Conservation (phyloP, 306 rosid genomes). For the Malus fusca region DNA sequence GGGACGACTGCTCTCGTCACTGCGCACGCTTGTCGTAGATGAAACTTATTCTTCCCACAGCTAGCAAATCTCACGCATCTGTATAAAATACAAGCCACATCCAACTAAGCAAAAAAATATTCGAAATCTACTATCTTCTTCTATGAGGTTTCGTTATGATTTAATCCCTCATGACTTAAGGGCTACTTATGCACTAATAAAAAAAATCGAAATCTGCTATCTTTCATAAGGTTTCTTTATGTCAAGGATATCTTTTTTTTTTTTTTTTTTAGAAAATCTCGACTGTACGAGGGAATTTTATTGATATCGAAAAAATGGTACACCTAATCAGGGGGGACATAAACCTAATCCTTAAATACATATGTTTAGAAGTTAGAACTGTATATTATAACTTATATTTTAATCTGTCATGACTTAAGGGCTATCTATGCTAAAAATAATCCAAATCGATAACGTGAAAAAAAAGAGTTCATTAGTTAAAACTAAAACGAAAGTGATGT, state of each 20-base stretch:
- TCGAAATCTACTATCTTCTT: not conserved
- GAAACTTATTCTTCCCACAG: not conserved
- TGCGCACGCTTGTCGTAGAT: not conserved
- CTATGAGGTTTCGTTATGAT: not conserved
- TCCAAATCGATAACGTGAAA: not conserved
- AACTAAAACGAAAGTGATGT: not conserved
- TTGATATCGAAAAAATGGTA: too few relatives aligned
- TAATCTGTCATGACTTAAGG: not conserved
- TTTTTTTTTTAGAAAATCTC: too few relatives aligned
- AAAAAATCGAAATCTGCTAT: too few relatives aligned
- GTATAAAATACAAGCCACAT: not conserved
- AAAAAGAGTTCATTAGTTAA: too few relatives aligned
- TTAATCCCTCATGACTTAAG: not conserved
- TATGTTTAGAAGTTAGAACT: too few relatives aligned
- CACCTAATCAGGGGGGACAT: too few relatives aligned
- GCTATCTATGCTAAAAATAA: not conserved
- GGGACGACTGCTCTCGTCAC: not conserved
- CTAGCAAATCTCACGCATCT: not conserved
- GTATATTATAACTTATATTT: too few relatives aligned
- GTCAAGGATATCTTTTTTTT: too few relatives aligned
- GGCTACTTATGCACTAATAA: not conserved
- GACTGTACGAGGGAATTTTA: too few relatives aligned
- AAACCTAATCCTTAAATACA: too few relatives aligned
- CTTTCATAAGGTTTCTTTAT: too few relatives aligned
- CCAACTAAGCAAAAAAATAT: too few relatives aligned